These are phyloP conservation scores for Nitzschia palea DNA, from an alignment of 108 stramenopile genomes.

Conservation along the genomic window DNA sequence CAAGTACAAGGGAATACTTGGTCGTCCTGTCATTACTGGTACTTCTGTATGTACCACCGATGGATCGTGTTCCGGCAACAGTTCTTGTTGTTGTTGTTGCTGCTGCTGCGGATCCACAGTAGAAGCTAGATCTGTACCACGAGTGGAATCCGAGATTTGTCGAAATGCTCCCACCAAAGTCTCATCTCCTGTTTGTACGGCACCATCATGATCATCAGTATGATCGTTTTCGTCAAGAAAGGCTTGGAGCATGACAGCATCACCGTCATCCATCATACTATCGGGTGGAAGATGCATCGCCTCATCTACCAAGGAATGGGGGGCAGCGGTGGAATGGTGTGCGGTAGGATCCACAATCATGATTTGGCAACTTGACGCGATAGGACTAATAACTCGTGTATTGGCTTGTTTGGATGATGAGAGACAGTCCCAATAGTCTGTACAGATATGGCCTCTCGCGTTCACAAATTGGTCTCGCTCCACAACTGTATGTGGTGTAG, in stretches of 20 bases:
- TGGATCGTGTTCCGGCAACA: not conserved
- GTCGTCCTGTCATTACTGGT: conserved; percentile 18
- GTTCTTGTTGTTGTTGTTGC: not conserved
- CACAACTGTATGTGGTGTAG: too few relatives aligned
- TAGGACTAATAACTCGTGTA: too few relatives aligned
- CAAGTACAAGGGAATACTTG: conserved; percentile 15
- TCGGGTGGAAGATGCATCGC: too few relatives aligned
- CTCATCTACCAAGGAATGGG: too few relatives aligned
- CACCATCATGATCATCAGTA: too few relatives aligned
- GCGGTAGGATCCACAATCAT: too few relatives aligned
- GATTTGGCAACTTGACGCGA: too few relatives aligned
- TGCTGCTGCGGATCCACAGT: not conserved
- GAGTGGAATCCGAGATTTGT: not conserved
- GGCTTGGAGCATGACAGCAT: conserved; percentile 3
- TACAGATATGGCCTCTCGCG: too few relatives aligned
- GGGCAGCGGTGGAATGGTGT: too few relatives aligned
- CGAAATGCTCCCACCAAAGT: not conserved
- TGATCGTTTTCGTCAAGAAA: not conserved
- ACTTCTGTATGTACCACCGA: not conserved
- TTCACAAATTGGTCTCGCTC: too few relatives aligned
- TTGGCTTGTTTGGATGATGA: too few relatives aligned
- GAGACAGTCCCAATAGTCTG: too few relatives aligned
- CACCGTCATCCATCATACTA: conserved; percentile 1
- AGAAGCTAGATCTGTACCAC: not conserved
- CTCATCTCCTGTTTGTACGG: not conserved